Evolutionary conservation across 345 rosid species (phyloP).

Genomic region (Acer negundo): DNA sequence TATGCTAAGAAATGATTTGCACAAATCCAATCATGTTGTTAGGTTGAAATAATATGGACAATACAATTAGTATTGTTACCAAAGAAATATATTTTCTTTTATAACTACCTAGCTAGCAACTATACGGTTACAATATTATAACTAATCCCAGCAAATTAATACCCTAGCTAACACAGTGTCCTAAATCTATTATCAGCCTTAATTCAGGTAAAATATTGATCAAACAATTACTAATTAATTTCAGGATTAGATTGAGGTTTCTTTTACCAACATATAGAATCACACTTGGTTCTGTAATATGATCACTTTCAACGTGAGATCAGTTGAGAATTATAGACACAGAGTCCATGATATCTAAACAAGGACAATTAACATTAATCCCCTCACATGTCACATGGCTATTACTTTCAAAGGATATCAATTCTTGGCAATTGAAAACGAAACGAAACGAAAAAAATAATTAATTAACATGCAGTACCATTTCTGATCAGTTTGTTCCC

Average conservation of each 20-base stretch:
- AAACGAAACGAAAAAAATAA: too few relatives aligned
- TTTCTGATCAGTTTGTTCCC: background rate
- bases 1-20: too few relatives aligned
- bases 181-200: background rate
- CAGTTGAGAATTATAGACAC: background rate
- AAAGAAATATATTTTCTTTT: too few relatives aligned
- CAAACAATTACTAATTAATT: background rate
- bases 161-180: too few relatives aligned
- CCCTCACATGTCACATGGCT: constrained; percentile 28
- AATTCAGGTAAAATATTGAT: background rate
- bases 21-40: too few relatives aligned
- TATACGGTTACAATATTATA: too few relatives aligned
- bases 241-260: background rate
- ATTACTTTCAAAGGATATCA: constrained; percentile 23
- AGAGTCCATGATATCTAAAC: too few relatives aligned
- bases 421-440: constrained; percentile 9
- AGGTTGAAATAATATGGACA: too few relatives aligned
- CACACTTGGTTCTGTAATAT: background rate
- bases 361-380: too few relatives aligned
- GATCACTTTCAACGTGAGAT: constrained; percentile 16
- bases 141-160: too few relatives aligned
- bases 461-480: background rate
- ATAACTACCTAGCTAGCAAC: too few relatives aligned
- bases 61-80: too few relatives aligned
- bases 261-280: background rate